Percentiles rank a stretch among this genome's conserved stretches.
These are phyloP conservation scores for Talaromyces marneffei DNA, from an alignment of 2,329 filamentous ascomycete species.

Conservation along the genomic window DNA sequence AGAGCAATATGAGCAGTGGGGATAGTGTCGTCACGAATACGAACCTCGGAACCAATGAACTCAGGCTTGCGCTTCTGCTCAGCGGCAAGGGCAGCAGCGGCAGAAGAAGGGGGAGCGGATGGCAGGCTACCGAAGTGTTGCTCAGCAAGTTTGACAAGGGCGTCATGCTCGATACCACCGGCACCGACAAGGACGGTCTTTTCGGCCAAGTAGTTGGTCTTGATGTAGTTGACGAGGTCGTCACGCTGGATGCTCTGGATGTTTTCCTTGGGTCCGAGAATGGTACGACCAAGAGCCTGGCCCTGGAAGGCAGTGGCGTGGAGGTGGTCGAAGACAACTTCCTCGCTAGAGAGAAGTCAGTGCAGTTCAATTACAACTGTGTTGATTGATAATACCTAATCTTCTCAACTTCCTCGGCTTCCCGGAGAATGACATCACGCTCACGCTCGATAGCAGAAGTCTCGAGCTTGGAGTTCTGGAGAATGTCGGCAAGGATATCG, in stretches of 20 bases:
- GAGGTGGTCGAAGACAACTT: conserved; percentile 98
- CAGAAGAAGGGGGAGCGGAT: conserved; percentile 65
- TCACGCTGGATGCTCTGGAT: conserved; percentile 91
- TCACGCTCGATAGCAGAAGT: conserved; percentile 88
- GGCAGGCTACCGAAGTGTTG: conserved; percentile 85
- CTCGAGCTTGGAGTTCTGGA: conserved; percentile 99
- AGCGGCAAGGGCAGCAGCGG: conserved; percentile 65
- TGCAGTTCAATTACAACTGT: neutral
- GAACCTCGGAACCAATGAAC: conserved; percentile 93
- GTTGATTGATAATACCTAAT: conserved; percentile 2
- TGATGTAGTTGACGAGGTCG: conserved; percentile 93
- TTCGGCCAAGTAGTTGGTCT: conserved; percentile 98
- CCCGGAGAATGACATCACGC: conserved; percentile 95
- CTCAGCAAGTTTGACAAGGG: conserved; percentile 93
- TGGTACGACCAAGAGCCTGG: conserved; percentile 94
- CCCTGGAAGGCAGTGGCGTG: conserved; percentile 97
- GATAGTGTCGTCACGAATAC: conserved; percentile 93
- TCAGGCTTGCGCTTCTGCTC: conserved; percentile 80
- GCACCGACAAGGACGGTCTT: conserved; percentile 98
- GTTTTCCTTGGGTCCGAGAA: conserved; percentile 96
- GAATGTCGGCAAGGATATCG: conserved; percentile 97
- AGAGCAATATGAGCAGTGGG: conserved; percentile 96
- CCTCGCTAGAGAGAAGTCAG: conserved; percentile 67
- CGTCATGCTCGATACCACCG: conserved; percentile 85
- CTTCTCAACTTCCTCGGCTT: conserved; percentile 99